These are phyloP conservation scores for Daldinia concentrica DNA, from an alignment of 495 filamentous ascomycete genomes.

Conservation along the genomic window DNA sequence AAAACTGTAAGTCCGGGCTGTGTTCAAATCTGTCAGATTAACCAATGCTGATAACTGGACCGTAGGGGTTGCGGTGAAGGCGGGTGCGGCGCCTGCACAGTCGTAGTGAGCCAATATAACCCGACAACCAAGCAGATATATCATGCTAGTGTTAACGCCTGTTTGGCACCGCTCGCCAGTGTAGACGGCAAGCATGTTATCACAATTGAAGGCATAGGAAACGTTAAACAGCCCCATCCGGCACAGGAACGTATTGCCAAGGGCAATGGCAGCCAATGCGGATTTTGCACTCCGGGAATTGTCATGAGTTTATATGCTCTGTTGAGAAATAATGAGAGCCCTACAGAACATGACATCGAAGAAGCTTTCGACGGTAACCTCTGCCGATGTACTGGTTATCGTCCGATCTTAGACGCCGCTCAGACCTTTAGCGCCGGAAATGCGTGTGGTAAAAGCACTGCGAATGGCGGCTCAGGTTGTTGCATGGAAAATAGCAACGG, in stretches of 20 bases:
- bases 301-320: conserved; percentile 94
- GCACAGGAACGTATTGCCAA: conserved; percentile 90
- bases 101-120: conserved; percentile 92
- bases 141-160: conserved; percentile 93
- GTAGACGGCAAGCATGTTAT: conserved; percentile 99
- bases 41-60: conserved; percentile 33
- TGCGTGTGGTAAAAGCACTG: conserved; percentile 65
- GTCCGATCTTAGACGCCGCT: conserved; percentile 93
- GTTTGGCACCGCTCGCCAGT: conserved; percentile 88
- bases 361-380: conserved; percentile 96
- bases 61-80: conserved; percentile 89
- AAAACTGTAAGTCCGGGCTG: conserved; percentile 58
- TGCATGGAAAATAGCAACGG: conserved; percentile 67
- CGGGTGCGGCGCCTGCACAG: conserved; percentile 96
- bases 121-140: conserved; percentile 90
- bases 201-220: conserved; percentile 97
- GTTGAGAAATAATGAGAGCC: conserved; percentile 74
- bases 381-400: conserved; percentile 94
- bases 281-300: conserved; percentile 96
- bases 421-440: conserved; percentile 69
- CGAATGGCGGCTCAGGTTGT: conserved; percentile 72
- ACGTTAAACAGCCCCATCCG: conserved; percentile 86
- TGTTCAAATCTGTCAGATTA: conserved; percentile 26
- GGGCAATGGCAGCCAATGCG: conserved; percentile 72
- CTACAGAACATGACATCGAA: conserved; percentile 79